phyloP scores from a whole-genome alignment of 2,329 filamentous ascomycete species.

The Calonectria montana region DNA sequence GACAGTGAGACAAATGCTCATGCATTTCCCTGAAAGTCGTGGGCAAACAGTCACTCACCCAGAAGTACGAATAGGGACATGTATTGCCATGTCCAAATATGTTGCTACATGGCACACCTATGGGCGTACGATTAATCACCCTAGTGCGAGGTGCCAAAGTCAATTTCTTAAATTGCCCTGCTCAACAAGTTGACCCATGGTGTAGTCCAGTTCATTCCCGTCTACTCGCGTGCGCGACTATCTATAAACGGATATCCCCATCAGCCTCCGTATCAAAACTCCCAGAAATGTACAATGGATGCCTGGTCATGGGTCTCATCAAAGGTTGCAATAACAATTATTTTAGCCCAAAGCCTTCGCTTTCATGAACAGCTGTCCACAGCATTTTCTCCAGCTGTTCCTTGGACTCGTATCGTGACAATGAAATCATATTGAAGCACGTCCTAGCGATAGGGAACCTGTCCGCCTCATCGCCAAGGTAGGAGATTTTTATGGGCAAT shows the following conservation, averaged over 20 bases:
- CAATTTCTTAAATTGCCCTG: not conserved
- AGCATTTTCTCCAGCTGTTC: constrained; percentile 77
- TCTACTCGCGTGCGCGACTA: constrained; percentile 23
- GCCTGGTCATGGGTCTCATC: constrained; percentile 32
- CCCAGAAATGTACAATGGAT: constrained; percentile 26
- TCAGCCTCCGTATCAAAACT: constrained; percentile 29
- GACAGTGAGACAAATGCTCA: not conserved
- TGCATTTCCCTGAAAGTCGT: not conserved
- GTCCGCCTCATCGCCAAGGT: constrained; percentile 78
- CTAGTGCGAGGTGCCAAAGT: not conserved
- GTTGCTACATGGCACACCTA: no score
- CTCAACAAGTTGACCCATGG: not conserved
- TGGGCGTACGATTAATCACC: not conserved
- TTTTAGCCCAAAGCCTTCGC: constrained; percentile 92
- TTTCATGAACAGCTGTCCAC: constrained; percentile 89
- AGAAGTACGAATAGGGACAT: not conserved
- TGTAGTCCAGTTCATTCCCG: not conserved
- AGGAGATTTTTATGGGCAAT: constrained; percentile 80
- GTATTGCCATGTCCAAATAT: not conserved
- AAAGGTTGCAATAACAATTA: constrained; percentile 51
- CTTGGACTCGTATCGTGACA: constrained; percentile 78
- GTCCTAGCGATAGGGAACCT: constrained; percentile 89
- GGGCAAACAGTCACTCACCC: not conserved
- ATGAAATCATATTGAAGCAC: constrained; percentile 86
- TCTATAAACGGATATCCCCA: constrained; percentile 14